Evolutionary conservation across 2,329 filamentous ascomycete genomes (phyloP).

Genomic region (Aphanoascus verrucosus): DNA sequence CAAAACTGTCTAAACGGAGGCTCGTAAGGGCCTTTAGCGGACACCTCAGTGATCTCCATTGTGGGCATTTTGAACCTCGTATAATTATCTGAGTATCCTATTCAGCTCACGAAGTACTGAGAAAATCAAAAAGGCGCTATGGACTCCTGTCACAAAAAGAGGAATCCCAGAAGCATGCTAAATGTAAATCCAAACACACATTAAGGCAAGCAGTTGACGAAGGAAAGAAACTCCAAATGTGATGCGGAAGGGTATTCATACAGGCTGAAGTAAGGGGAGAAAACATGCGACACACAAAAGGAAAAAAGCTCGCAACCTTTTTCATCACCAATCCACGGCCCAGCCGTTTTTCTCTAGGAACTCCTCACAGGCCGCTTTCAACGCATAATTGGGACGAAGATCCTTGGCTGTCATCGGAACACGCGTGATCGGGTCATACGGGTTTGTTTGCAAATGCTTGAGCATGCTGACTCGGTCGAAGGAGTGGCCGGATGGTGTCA

Average conservation of each 20-base stretch:
- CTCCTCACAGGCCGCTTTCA: conserved; percentile 73
- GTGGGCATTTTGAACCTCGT: too few relatives aligned
- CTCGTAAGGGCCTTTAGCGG: too few relatives aligned
- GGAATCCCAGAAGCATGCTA: not conserved
- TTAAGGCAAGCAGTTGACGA: not conserved
- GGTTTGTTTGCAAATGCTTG: conserved; percentile 67
- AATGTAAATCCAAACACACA: not conserved
- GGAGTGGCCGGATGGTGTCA: conserved; percentile 67
- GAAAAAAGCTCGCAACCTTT: too few relatives aligned
- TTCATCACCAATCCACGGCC: conserved; percentile 73
- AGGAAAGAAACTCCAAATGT: not conserved
- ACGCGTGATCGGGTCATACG: conserved; percentile 73
- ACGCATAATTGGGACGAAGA: conserved; percentile 66
- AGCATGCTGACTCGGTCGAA: conserved; percentile 80
- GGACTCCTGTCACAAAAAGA: not conserved
- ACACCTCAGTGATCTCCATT: too few relatives aligned
- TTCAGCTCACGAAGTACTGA: not conserved
- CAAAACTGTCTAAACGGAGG: too few relatives aligned
- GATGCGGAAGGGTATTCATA: not conserved
- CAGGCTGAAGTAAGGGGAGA: not conserved
- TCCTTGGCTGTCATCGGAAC: conserved; percentile 59
- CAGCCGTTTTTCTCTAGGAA: conserved; percentile 82
- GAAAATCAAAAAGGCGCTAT: not conserved
- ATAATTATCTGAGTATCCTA: too few relatives aligned
- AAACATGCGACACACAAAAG: not conserved